These are phyloP conservation scores for Trichophyton rubrum DNA, from an alignment of 2,329 filamentous ascomycete species.

Conservation along the genomic window DNA sequence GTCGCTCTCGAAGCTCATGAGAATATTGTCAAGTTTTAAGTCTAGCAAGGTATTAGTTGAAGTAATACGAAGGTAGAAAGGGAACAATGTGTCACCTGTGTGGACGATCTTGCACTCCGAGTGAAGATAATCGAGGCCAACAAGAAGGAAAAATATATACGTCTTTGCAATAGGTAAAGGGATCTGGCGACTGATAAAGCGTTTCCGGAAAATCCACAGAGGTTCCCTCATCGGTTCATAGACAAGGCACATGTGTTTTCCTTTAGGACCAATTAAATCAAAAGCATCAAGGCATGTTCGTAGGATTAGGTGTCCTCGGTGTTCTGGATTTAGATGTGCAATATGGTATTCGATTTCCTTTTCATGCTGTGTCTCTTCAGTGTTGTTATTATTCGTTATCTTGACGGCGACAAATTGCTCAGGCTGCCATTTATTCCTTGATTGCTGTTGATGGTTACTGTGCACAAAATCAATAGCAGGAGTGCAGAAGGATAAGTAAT, in stretches of 20 bases:
- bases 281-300: constrained; percentile 16
- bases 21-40: constrained; percentile 12
- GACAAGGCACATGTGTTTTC: constrained; percentile 11
- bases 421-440: neutral
- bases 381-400: constrained; percentile 12
- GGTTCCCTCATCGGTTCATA: constrained; percentile 17
- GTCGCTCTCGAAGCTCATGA: constrained; percentile 9
- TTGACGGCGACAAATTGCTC: neutral
- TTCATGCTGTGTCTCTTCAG: constrained; percentile 9
- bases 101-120: constrained; percentile 27
- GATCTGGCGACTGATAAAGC: constrained; percentile 10
- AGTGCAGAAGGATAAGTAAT: constrained; percentile 16
- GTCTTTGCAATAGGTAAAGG: constrained; percentile 19
- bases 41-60: constrained; percentile 2
- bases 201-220: constrained; percentile 7
- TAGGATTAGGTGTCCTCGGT: constrained; percentile 18
- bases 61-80: too few relatives aligned
- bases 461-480: neutral
- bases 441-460: neutral
- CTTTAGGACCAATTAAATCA: constrained; percentile 7
- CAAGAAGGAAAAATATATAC: constrained; percentile 19
- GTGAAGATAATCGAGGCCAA: constrained; percentile 8
- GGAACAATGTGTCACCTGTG: constrained; percentile 19
- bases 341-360: constrained; percentile 20
- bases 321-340: constrained; percentile 15